These are phyloP conservation scores for Exophiala sp. DNA, from an alignment of 2,329 filamentous ascomycete species.

Conservation along the genomic window DNA sequence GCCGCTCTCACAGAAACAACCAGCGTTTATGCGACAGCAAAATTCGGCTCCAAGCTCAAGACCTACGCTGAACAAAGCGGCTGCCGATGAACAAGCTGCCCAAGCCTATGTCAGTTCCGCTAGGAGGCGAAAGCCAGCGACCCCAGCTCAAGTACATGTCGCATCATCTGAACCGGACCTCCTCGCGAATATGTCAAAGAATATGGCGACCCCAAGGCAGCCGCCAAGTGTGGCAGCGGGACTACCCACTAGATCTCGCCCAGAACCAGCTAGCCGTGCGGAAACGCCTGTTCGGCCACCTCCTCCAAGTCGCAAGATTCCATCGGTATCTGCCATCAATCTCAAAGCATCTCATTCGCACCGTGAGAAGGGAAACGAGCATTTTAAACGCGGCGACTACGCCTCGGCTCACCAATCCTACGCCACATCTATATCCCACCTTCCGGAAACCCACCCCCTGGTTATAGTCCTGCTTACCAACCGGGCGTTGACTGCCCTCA, in stretches of 20 bases:
- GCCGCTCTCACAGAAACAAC: constrained; percentile 36
- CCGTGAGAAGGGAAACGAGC: constrained; percentile 72
- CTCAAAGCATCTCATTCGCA: constrained; percentile 71
- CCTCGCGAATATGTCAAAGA: constrained; percentile 46
- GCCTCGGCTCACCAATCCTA: constrained; percentile 79
- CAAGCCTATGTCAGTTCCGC: constrained; percentile 85
- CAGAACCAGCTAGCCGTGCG: constrained; percentile 13
- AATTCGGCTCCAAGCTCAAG: constrained; percentile 47
- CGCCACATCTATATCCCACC: constrained; percentile 63
- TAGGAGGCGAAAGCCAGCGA: constrained; percentile 62
- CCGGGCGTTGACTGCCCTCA: constrained; percentile 79
- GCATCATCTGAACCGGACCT: constrained; percentile 55
- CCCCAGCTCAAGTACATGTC: constrained; percentile 42
- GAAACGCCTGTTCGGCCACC: constrained; percentile 31
- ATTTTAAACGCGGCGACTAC: constrained; percentile 93
- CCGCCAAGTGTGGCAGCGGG: constrained; percentile 33
- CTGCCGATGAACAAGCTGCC: constrained; percentile 70
- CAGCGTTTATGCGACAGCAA: constrained; percentile 55
- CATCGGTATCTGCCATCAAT: constrained; percentile 61
- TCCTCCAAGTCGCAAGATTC: constrained; percentile 47
- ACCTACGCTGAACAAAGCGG: constrained; percentile 63
- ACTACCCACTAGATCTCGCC: constrained; percentile 32
- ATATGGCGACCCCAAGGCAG: constrained; percentile 26
- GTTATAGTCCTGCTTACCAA: constrained; percentile 87
- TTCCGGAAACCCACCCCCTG: constrained; percentile 75